Conservation (phyloP, 208 protist species). For the Entamoeba moshkovskii region DNA sequence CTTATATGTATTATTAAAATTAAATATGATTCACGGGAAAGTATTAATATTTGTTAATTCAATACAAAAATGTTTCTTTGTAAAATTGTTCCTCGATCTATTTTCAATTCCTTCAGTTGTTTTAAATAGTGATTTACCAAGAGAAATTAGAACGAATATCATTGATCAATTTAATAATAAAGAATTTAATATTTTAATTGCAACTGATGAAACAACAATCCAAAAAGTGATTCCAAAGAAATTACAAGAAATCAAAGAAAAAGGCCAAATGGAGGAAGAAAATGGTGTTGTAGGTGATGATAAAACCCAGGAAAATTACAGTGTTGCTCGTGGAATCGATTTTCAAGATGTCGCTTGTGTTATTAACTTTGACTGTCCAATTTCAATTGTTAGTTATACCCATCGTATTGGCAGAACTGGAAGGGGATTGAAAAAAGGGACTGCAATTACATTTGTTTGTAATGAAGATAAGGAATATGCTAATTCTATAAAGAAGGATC, state of each 20-base stretch:
- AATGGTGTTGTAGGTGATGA: not conserved
- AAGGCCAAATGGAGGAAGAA: not conserved
- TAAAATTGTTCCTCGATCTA: conserved; percentile 1
- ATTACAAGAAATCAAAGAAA: not conserved
- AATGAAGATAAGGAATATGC: not conserved
- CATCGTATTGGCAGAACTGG: conserved; percentile 14
- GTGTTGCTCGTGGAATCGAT: conserved; percentile 8
- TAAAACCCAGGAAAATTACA: not conserved
- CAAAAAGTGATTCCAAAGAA: not conserved
- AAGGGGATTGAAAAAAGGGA: not conserved
- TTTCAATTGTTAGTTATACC: not conserved
- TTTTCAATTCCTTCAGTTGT: not conserved
- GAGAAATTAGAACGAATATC: not conserved
- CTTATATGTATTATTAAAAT: not conserved
- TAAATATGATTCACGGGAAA: not conserved
- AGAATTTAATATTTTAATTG: not conserved
- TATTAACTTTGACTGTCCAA: conserved; percentile 7
- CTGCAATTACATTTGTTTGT: not conserved
- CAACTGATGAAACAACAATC: conserved; percentile 1
- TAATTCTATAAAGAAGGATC: not conserved
- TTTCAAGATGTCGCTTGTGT: not conserved
- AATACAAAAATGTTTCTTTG: not conserved
- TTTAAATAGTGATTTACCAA: not conserved
- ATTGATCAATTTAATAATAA: not conserved
- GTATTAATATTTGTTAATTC: conserved; percentile 3